Evolutionary conservation across 2,329 filamentous ascomycete genomes (phyloP).

Genomic region (Pseudopithomyces maydicus): DNA sequence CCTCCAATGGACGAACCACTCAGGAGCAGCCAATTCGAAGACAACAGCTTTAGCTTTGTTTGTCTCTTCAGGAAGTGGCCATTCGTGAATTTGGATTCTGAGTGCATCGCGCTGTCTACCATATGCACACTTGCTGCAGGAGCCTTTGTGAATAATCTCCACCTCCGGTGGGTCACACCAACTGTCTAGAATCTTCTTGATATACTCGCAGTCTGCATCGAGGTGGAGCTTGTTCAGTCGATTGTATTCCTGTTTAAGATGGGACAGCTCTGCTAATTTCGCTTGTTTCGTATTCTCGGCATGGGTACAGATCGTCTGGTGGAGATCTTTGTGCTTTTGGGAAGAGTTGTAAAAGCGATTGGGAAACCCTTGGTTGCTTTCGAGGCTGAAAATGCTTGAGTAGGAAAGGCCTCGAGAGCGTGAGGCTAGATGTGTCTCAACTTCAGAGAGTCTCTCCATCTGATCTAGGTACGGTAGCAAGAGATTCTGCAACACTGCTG

Average conservation of each 20-base stretch:
- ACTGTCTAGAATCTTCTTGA: too few species aligned
- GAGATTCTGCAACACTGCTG: not conserved
- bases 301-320: not conserved
- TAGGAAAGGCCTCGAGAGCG: conserved; percentile 9
- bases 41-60: conserved; percentile 50
- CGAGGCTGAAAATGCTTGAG: not conserved
- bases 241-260: not conserved
- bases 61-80: conserved; percentile 54
- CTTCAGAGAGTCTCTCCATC: conserved; percentile 50
- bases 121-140: not conserved
- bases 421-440: conserved; percentile 56
- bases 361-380: not conserved
- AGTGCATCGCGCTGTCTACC: conserved; percentile 44
- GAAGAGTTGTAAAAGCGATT: not conserved
- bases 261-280: not conserved
- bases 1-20: conserved; percentile 54
- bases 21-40: conserved; percentile 58
- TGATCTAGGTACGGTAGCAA: conserved; percentile 32
- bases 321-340: not conserved
- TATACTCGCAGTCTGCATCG: not conserved
- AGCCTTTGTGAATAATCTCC: not conserved
- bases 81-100: conserved; percentile 58
- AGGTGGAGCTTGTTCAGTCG: not conserved
- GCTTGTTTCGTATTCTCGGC: not conserved
- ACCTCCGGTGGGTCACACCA: conserved; percentile 20